Conservation (phyloP, 1,284 basidiomycete species). For the Trichosporon sp. region DNA sequence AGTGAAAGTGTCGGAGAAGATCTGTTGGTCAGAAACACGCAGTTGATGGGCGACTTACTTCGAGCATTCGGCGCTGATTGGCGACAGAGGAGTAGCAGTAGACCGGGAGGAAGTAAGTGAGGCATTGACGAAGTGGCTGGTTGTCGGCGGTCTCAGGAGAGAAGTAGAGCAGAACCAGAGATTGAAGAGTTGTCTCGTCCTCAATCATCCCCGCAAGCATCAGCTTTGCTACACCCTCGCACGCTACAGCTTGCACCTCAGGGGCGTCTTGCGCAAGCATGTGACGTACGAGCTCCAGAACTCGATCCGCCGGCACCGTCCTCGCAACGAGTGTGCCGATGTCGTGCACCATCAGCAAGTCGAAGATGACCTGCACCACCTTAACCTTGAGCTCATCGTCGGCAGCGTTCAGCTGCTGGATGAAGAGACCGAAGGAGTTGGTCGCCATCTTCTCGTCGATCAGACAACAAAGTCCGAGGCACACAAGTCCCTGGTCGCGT, state of each 20-base stretch:
- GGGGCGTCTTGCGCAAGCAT: conserved; percentile 68
- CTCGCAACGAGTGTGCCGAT: conserved; percentile 52
- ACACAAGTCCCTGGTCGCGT: conserved; percentile 79
- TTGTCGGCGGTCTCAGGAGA: conserved; percentile 81
- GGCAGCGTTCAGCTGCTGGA: conserved; percentile 74
- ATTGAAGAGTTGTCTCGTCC: conserved; percentile 71
- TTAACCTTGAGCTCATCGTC: conserved; percentile 73
- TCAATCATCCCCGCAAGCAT: conserved; percentile 77
- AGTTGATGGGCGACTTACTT: conserved; percentile 53
- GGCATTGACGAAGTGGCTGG: conserved; percentile 81
- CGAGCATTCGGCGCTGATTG: conserved; percentile 76
- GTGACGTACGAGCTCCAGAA: conserved; percentile 70
- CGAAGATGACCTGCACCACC: conserved; percentile 82
- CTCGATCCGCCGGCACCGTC: conserved; percentile 54
- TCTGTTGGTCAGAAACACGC: conserved; percentile 51
- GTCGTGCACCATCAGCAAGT: conserved; percentile 85
- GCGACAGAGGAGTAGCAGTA: conserved; percentile 78
- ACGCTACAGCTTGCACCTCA: conserved; percentile 72
- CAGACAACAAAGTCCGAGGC: conserved; percentile 83
- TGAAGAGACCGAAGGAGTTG: conserved; percentile 81
- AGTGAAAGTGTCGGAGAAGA: conserved; percentile 71
- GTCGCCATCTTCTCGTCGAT: conserved; percentile 86
- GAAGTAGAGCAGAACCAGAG: conserved; percentile 77
- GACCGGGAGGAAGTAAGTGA: conserved; percentile 93
- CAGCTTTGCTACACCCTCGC: conserved; percentile 82